These are phyloP conservation scores for Dimocarpus longan DNA, from an alignment of 345 rosid genomes.

Conservation along the genomic window DNA sequence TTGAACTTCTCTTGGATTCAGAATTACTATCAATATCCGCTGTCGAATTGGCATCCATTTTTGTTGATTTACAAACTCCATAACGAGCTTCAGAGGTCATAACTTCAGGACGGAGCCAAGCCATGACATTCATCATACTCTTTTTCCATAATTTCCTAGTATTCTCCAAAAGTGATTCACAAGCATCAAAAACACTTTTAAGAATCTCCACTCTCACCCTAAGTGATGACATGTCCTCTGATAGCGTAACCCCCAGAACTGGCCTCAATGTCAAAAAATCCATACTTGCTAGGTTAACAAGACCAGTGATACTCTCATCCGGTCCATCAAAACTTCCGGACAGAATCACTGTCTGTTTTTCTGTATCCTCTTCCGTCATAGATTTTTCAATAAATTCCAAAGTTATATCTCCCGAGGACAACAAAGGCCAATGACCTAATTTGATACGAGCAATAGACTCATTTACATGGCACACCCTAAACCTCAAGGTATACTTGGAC, in stretches of 20 bases:
- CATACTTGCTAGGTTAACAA: slow-evolving; percentile 73
- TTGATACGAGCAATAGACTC: slow-evolving; percentile 64
- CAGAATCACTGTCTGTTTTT: slow-evolving; percentile 45
- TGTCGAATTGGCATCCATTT: slow-evolving; percentile 33
- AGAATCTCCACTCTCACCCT: slow-evolving; percentile 85
- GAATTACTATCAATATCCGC: slow-evolving; percentile 29
- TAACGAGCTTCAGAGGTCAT: slow-evolving; percentile 78
- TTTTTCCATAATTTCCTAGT: slow-evolving; percentile 79
- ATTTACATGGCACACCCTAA: slow-evolving; percentile 53
- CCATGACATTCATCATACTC: slow-evolving; percentile 88
- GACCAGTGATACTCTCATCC: slow-evolving; percentile 78
- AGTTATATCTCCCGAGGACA: slow-evolving; percentile 58
- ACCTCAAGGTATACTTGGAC: slow-evolving; percentile 58
- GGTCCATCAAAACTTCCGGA: slow-evolving; percentile 87
- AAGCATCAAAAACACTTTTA: slow-evolving; percentile 64
- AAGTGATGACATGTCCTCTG: slow-evolving; percentile 46
- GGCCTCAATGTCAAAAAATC: slow-evolving; percentile 74
- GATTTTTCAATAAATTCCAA: slow-evolving; percentile 59
- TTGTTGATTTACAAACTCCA: slow-evolving; percentile 38
- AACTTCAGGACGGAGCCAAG: slow-evolving; percentile 94
- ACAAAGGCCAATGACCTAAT: slow-evolving; percentile 86
- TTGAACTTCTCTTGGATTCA: slow-evolving; percentile 41
- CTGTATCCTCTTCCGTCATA: slow-evolving; percentile 33
- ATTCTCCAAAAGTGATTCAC: slow-evolving; percentile 72
- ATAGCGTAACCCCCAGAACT: slow-evolving; percentile 31